Evolutionary conservation across 1,284 basidiomycete species (phyloP).

Genomic region (Trichosporon coremiiforme): DNA sequence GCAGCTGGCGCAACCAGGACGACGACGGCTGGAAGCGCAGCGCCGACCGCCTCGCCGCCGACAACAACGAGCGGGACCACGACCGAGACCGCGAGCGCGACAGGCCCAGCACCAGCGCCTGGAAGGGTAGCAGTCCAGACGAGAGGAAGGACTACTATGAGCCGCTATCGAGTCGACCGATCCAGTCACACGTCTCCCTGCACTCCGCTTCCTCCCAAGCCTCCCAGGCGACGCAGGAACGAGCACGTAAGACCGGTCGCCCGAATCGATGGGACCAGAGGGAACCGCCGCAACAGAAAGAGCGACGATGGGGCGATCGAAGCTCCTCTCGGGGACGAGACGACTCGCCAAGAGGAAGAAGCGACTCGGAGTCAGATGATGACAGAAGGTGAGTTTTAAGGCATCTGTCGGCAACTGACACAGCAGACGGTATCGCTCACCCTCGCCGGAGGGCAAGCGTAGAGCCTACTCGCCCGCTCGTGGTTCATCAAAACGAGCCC

Average conservation of each 20-base stretch:
- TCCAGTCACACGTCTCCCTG: conserved; percentile 2
- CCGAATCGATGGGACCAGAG: conserved; percentile 9
- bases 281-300: background rate
- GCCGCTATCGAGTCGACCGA: conserved; percentile 8
- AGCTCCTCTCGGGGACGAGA: background rate
- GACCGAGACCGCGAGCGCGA: conserved; percentile 21
- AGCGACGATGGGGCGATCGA: conserved; percentile 9
- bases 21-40: conserved; percentile 22
- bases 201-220: conserved; percentile 5
- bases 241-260: background rate
- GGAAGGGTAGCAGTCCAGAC: conserved; percentile 15
- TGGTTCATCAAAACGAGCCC: conserved; percentile 3
- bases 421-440: conserved; percentile 9
- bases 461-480: conserved; percentile 6
- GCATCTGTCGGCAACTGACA: background rate
- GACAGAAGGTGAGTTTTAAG: background rate
- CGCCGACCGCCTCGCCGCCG: background rate
- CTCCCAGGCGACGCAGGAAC: conserved; percentile 1
- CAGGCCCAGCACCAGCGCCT: conserved; percentile 9
- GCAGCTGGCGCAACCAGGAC: conserved; percentile 9
- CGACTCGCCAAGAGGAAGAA: conserved; percentile 3
- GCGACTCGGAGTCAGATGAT: conserved; percentile 5
- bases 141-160: conserved; percentile 18
- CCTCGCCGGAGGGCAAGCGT: conserved; percentile 6
- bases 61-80: conserved; percentile 20